phyloP scores from a whole-genome alignment of 164 flowering plant genomes.

The Vitis riparia region DNA sequence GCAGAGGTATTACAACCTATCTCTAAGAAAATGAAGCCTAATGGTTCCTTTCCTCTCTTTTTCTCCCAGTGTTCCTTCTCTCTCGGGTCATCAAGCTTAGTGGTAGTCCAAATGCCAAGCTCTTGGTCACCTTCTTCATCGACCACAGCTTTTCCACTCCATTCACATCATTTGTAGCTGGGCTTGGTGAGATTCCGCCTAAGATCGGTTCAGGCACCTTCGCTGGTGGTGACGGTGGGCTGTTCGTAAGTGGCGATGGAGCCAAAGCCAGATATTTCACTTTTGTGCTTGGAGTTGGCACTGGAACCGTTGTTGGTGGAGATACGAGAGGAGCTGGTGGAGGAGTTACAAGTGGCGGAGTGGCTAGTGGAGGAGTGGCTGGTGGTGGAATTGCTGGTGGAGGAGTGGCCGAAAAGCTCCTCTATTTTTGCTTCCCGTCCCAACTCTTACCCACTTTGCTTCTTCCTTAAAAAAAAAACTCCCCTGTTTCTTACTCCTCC shows the following conservation, averaged over 20 bases:
- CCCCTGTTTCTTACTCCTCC: too few species aligned
- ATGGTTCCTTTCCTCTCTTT: too few species aligned
- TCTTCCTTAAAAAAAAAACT: too few species aligned
- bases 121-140: conserved; percentile 26
- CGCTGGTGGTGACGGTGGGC: conserved; percentile 41
- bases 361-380: neutral
- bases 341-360: conserved; percentile 21
- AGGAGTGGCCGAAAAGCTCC: neutral
- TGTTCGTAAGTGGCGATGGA: conserved; percentile 15
- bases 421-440: too few species aligned
- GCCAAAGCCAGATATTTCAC: conserved; percentile 24
- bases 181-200: conserved; percentile 24
- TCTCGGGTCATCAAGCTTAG: conserved; percentile 18
- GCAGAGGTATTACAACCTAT: too few species aligned
- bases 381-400: neutral
- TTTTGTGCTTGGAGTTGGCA: conserved; percentile 39
- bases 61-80: neutral
- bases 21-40: too few species aligned
- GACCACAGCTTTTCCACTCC: conserved; percentile 40
- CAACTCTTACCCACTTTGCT: too few species aligned
- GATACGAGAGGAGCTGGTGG: conserved; percentile 18
- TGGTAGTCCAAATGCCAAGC: conserved; percentile 38
- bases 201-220: conserved; percentile 32
- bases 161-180: conserved; percentile 32
- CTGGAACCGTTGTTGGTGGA: conserved; percentile 33